Conservation (phyloP, 139 green algal genomes). For the Ostreobium quekettii region DNA sequence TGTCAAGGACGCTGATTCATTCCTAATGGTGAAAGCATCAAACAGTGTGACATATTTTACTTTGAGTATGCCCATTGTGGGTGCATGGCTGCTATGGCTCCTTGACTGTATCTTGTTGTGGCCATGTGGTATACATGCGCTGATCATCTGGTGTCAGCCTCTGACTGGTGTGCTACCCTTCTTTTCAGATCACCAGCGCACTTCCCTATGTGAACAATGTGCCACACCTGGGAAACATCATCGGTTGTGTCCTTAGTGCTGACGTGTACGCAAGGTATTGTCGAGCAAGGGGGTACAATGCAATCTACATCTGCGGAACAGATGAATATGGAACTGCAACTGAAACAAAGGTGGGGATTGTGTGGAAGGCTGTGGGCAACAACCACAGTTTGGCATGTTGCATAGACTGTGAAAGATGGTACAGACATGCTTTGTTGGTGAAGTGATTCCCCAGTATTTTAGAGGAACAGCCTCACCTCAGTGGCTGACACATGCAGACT, state of each 20-base stretch:
- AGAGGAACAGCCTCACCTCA: no score
- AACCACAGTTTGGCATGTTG: no score
- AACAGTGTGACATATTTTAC: no score
- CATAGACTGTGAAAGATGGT: no score
- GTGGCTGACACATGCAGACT: no score
- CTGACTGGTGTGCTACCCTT: conserved; percentile 99
- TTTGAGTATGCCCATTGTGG: no score
- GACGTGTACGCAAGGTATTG: conserved; percentile 90
- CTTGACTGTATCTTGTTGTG: not conserved
- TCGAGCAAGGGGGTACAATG: conserved; percentile 76
- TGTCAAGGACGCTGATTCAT: no score
- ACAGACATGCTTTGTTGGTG: no score
- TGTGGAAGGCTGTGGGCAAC: no score
- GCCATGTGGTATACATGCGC: conserved; percentile 22
- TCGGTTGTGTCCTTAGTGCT: conserved; percentile 91
- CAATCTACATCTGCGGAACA: conserved; percentile 92
- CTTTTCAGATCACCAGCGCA: conserved; percentile 85
- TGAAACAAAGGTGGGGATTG: conserved; percentile 88
- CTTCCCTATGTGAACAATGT: conserved; percentile 99
- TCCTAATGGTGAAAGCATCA: no score
- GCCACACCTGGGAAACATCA: conserved; percentile 97
- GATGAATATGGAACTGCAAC: conserved; percentile 98
- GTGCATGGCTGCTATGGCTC: not conserved
- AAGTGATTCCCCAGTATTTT: no score
- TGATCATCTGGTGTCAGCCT: conserved; percentile 92